Conservation (phyloP, 441 rosid genomes). For the Pelargonium citronellum region DNA sequence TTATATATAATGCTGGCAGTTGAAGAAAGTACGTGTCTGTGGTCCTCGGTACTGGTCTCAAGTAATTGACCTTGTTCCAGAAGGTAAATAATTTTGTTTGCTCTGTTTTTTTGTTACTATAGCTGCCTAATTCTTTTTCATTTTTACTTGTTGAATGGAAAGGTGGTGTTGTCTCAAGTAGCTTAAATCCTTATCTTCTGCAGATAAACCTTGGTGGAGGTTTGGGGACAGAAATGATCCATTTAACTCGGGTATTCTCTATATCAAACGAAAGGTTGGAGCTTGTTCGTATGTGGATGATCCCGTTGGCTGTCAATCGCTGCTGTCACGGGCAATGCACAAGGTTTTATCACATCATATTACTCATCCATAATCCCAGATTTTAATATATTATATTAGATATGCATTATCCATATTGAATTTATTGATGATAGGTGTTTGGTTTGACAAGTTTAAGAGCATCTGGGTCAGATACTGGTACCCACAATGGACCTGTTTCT, state of each 20-base stretch:
- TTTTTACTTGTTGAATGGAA: neutral
- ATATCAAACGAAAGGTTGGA: slow-evolving; percentile 90
- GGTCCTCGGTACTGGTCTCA: slow-evolving; percentile 99
- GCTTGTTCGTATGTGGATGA: slow-evolving; percentile 97
- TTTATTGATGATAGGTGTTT: slow-evolving; percentile 51
- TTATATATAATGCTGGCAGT: slow-evolving; percentile 43
- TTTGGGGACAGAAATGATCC: slow-evolving; percentile 67
- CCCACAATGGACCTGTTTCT: slow-evolving; percentile 43
- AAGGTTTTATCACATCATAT: slow-evolving; percentile 46
- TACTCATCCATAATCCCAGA: slow-evolving; percentile 10
- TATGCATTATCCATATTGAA: slow-evolving; percentile 16
- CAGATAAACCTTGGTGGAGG: slow-evolving; percentile 95
- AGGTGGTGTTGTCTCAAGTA: slow-evolving; percentile 5
- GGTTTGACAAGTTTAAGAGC: slow-evolving; percentile 52
- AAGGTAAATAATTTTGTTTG: slow-evolving; percentile 47
- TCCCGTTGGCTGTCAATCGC: slow-evolving; percentile 88
- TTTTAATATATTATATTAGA: neutral
- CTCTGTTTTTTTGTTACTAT: slow-evolving; percentile 19
- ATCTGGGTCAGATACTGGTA: slow-evolving; percentile 29
- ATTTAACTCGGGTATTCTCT: slow-evolving; percentile 78
- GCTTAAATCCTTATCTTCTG: slow-evolving; percentile 19
- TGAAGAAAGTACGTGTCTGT: slow-evolving; percentile 73
- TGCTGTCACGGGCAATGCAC: slow-evolving; percentile 94
- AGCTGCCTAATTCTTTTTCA: slow-evolving; percentile 1
- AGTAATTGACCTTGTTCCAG: slow-evolving; percentile 74